Evolutionary conservation across 345 rosid genomes (phyloP).

Genomic region (Salix viminalis): DNA sequence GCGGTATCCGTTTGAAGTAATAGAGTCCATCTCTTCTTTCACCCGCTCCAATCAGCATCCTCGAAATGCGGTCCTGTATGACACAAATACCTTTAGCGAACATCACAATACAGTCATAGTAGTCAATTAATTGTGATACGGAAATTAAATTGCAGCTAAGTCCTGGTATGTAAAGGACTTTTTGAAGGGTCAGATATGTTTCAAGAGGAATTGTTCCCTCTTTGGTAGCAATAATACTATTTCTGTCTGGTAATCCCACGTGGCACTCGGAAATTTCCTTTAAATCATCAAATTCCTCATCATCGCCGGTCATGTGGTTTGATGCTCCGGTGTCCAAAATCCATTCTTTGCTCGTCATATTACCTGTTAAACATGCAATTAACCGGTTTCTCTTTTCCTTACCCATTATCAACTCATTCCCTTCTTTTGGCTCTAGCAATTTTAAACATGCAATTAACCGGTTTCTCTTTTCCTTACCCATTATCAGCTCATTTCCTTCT

Average conservation of each 20-base stretch:
- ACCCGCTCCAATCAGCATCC: background rate
- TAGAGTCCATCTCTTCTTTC: background rate
- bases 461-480: no score
- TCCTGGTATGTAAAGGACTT: no score
- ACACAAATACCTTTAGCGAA: background rate
- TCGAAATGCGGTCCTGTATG: background rate
- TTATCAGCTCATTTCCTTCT: no score
- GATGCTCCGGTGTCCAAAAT: background rate
- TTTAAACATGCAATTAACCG: no score
- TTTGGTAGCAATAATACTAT: background rate
- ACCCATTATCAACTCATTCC: background rate
- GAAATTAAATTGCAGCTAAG: background rate
- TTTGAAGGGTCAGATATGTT: no score
- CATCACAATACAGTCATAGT: background rate
- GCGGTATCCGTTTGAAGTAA: background rate
- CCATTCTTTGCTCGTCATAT: background rate
- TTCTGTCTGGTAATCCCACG: background rate
- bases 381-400: no score
- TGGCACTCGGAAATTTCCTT: background rate
- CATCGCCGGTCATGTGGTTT: background rate
- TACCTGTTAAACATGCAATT: no score
- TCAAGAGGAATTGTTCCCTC: background rate
- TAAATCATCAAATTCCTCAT: background rate
- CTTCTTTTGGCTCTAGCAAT: rapidly evolving
- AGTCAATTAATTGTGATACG: background rate